phyloP scores from a whole-genome alignment of 129 eudicot genomes.

The Pittosporum tobira region DNA sequence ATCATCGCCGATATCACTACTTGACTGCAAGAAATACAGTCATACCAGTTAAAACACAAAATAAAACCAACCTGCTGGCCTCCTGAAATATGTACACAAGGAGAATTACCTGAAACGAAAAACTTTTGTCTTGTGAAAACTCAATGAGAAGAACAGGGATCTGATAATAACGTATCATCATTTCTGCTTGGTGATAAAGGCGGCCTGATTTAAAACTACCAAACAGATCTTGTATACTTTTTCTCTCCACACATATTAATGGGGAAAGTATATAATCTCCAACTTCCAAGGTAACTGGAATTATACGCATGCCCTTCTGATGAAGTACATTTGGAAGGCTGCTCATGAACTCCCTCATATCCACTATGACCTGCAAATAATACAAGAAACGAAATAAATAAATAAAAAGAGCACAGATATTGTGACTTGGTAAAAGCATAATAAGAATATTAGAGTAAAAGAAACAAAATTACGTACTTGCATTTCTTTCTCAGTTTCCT shows the following conservation, averaged over 20 bases:
- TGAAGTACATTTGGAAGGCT: constrained; percentile 95
- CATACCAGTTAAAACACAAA: constrained; percentile 5
- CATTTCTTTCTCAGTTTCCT: constrained; percentile 73
- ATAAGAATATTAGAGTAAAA: too few relatives aligned
- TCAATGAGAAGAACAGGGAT: constrained; percentile 90
- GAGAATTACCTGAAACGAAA: constrained; percentile 68
- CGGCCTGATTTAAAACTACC: constrained; percentile 93
- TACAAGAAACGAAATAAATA: not conserved
- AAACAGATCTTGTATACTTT: constrained; percentile 87
- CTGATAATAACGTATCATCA: constrained; percentile 84
- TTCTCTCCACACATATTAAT: constrained; percentile 79
- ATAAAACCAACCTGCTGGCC: not conserved
- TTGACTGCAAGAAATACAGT: constrained; percentile 54
- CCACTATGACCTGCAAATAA: constrained; percentile 70
- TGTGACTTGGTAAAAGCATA: not conserved
- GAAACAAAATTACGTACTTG: constrained; percentile 41
- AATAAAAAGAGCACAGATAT: constrained; percentile 1
- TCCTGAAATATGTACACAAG: not conserved
- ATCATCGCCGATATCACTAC: constrained; percentile 81
- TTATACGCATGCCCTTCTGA: constrained; percentile 90
- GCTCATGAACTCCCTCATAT: constrained; percentile 99
- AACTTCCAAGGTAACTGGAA: constrained; percentile 89
- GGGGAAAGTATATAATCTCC: constrained; percentile 97
- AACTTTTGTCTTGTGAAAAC: constrained; percentile 97
- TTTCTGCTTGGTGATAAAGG: constrained; percentile 86